Conservation (phyloP, 2,329 filamentous ascomycete species). For the Alternaria atra region DNA sequence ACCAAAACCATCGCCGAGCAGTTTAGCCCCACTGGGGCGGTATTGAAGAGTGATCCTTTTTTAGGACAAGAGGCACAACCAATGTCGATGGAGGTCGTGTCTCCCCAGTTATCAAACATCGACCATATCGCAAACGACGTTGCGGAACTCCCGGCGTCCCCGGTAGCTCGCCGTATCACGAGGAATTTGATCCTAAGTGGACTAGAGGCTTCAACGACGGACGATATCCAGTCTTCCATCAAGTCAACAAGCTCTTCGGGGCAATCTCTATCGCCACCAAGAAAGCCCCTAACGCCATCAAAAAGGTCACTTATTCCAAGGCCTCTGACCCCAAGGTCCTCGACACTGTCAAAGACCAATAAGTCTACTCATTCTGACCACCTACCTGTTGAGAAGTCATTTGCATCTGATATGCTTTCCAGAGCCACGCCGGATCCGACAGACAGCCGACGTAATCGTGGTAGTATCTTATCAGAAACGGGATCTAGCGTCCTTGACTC, state of each 20-base stretch:
- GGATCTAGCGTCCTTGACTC: conserved; percentile 40
- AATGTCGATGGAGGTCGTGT: conserved; percentile 15
- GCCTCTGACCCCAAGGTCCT: neutral
- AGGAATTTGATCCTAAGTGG: conserved; percentile 42
- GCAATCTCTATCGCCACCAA: neutral
- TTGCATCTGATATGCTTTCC: neutral
- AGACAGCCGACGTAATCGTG: conserved; percentile 18
- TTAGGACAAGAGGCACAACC: conserved; percentile 6
- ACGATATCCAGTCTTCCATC: conserved; percentile 28
- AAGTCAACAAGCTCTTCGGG: conserved; percentile 1
- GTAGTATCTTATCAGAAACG: conserved; percentile 39
- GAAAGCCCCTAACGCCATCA: neutral
- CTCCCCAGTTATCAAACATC: conserved; percentile 14
- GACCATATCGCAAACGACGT: conserved; percentile 7
- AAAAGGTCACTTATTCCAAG: neutral
- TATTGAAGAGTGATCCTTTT: conserved; percentile 17
- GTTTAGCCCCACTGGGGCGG: conserved; percentile 19
- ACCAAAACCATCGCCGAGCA: conserved; percentile 56
- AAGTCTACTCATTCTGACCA: conserved; percentile 2
- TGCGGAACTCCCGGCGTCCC: conserved; percentile 44
- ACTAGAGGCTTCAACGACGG: conserved; percentile 39
- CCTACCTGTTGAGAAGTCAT: neutral
- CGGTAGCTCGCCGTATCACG: conserved; percentile 45
- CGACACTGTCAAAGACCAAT: neutral
- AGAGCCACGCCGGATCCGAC: neutral